These are phyloP conservation scores for Mucor plumbeus DNA, from an alignment of 371 early-diverging fungal genomes.

Conservation along the genomic window DNA sequence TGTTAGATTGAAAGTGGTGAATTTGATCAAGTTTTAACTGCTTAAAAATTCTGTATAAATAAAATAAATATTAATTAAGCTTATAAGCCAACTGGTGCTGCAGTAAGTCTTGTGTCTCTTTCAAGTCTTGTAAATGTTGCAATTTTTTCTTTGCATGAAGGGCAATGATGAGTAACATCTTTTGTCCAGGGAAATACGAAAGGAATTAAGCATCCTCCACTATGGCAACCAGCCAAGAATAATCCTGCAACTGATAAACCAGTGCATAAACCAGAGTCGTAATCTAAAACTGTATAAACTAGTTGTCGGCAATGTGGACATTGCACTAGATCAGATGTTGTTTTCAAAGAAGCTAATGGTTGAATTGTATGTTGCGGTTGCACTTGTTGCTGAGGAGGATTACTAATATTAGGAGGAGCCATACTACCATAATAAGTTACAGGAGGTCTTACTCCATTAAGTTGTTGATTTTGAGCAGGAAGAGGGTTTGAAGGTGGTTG, in stretches of 20 bases:
- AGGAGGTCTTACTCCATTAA: neutral
- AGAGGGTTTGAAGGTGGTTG: neutral
- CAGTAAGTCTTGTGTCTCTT: slow-evolving; percentile 21
- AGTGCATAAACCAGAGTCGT: slow-evolving; percentile 25
- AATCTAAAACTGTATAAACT: slow-evolving; percentile 19
- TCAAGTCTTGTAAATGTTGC: slow-evolving; percentile 30
- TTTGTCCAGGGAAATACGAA: slow-evolving; percentile 27
- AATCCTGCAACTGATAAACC: slow-evolving; percentile 22
- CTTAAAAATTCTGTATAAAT: slow-evolving; percentile 28
- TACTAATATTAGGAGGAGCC: slow-evolving; percentile 7
- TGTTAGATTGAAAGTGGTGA: slow-evolving; percentile 47
- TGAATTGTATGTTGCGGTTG: neutral
- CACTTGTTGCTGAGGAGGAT: slow-evolving; percentile 7
- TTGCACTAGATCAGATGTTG: slow-evolving; percentile 19
- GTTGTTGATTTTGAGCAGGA: neutral
- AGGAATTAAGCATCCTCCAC: slow-evolving; percentile 22
- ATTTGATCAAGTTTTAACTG: slow-evolving; percentile 52
- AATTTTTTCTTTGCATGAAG: slow-evolving; percentile 24
- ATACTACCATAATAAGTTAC: slow-evolving; percentile 12
- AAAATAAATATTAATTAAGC: neutral
- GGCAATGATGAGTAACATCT: slow-evolving; percentile 25
- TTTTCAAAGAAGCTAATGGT: slow-evolving; percentile 2
- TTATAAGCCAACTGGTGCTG: slow-evolving; percentile 7
- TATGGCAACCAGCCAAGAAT: slow-evolving; percentile 20
- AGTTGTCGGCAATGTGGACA: slow-evolving; percentile 27